phyloP scores from a whole-genome alignment of 176 grass and related monocot species.

The Calamus simplicifolius region DNA sequence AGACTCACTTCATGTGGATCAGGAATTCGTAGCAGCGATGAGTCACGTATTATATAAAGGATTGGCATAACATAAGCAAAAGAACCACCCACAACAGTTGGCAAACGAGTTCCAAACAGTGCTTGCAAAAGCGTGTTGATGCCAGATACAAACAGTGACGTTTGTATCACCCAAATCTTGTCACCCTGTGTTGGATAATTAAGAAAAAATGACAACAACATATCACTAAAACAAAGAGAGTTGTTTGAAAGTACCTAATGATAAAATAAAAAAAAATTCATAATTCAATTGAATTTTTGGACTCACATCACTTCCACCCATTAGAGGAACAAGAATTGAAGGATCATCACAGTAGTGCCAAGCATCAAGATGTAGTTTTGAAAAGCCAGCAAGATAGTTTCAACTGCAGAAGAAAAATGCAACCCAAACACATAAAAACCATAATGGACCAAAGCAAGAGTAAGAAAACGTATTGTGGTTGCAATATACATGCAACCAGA shows the following conservation, averaged over 20 bases:
- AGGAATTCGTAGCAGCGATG: slow-evolving; percentile 35
- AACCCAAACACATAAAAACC: too few relatives aligned
- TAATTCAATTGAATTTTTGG: too few relatives aligned
- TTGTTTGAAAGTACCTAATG: too few relatives aligned
- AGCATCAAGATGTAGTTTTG: slow-evolving; percentile 42
- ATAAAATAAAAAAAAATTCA: too few relatives aligned
- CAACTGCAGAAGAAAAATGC: slow-evolving; percentile 21
- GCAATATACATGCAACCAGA: too few relatives aligned
- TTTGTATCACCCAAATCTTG: slow-evolving; percentile 44
- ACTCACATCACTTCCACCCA: slow-evolving; percentile 35
- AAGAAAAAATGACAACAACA: background rate
- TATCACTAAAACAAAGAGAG: background rate
- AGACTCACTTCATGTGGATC: slow-evolving; percentile 40
- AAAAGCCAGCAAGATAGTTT: slow-evolving; percentile 38
- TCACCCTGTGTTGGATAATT: slow-evolving; percentile 22
- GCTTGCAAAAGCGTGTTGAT: slow-evolving; percentile 49
- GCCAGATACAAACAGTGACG: slow-evolving; percentile 47
- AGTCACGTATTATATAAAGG: slow-evolving; percentile 45
- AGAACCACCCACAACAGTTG: slow-evolving; percentile 43
- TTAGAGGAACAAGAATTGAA: slow-evolving; percentile 31
- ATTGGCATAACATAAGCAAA: slow-evolving; percentile 49
- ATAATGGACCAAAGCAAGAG: too few relatives aligned
- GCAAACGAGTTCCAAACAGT: slow-evolving; percentile 47
- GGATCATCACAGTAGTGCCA: slow-evolving; percentile 43
- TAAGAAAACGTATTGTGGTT: too few relatives aligned